A percentile compares a stretch with the other conserved stretches of the same genome.
Conservation (phyloP, 116 monocot species). For the Dioscorea cayenensis region DNA sequence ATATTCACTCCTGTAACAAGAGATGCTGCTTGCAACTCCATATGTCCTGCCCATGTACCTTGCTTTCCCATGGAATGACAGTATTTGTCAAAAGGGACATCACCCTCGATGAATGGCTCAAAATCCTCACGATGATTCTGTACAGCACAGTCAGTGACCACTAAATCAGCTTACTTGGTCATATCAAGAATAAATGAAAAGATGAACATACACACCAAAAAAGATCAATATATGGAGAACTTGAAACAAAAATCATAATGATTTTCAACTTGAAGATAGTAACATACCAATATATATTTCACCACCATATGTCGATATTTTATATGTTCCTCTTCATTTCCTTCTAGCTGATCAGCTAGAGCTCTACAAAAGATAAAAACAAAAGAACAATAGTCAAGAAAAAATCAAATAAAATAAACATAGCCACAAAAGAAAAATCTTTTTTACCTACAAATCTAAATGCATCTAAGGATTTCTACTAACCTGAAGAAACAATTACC, state of each 20-base stretch:
- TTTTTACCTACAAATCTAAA: slow-evolving; percentile 37
- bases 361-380: slow-evolving; percentile 31
- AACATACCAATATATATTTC: slow-evolving; percentile 55
- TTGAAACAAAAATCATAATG: not conserved
- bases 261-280: not conserved
- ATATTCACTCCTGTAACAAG: slow-evolving; percentile 66
- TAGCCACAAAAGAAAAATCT: not conserved
- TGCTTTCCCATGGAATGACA: slow-evolving; percentile 69
- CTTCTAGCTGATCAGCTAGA: slow-evolving; percentile 77
- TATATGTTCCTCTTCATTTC: slow-evolving; percentile 65
- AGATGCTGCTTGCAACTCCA: slow-evolving; percentile 93
- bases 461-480: no score
- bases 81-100: slow-evolving; percentile 81
- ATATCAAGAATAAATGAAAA: not conserved
- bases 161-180: not conserved
- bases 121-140: slow-evolving; percentile 69
- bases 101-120: slow-evolving; percentile 93
- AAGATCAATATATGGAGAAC: not conserved
- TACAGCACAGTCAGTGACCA: not conserved
- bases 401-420: not conserved
- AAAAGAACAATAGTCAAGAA: not conserved
- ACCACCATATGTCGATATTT: slow-evolving; percentile 72
- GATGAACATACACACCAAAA: not conserved
- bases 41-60: slow-evolving; percentile 86
- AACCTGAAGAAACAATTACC: slow-evolving; percentile 94